phyloP scores from a whole-genome alignment of 352 stramenopile species.

The Hyphochytrium catenoides region DNA sequence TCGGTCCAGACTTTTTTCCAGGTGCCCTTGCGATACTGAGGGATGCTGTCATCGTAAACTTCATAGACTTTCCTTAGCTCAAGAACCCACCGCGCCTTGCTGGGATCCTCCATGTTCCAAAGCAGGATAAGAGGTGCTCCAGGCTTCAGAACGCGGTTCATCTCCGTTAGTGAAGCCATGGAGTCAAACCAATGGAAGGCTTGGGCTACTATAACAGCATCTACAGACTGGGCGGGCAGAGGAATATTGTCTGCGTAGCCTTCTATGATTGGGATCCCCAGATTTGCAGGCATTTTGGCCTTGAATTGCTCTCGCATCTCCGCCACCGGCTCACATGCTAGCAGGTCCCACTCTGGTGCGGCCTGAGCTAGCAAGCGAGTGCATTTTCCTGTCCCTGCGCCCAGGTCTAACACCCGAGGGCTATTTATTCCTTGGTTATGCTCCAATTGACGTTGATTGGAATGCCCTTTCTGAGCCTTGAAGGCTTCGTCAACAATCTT shows the following conservation, averaged over 20 bases:
- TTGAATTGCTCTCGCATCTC: constrained; percentile 4
- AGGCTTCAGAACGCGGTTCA: constrained; percentile 2
- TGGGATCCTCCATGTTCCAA: constrained; percentile 10
- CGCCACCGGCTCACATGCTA: constrained; percentile 3
- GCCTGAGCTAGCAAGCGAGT: constrained; percentile 2
- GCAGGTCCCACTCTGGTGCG: not conserved
- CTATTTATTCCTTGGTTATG: no score
- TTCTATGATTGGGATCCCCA: constrained; percentile 5
- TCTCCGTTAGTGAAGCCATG: not conserved
- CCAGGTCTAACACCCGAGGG: constrained; percentile 4
- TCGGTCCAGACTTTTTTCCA: constrained; percentile 1
- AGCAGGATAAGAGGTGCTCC: constrained; percentile 3
- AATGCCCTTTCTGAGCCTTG: no score
- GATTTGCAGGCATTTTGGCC: not conserved
- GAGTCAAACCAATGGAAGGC: constrained; percentile 7
- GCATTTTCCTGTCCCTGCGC: constrained; percentile 7
- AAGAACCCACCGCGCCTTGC: constrained; percentile 5
- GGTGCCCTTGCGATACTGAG: constrained; percentile 7
- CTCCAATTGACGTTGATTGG: no score
- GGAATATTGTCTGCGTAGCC: constrained; percentile 3
- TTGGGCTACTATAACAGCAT: constrained; percentile 6
- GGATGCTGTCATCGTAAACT: constrained; percentile 2
- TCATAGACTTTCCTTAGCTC: constrained; percentile 4
- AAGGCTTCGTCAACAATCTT: no score
- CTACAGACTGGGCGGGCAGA: constrained; percentile 1